Base-by-base conservation (phyloP, 257 asterid genomes). In the Solanum clarkiae region DNA sequence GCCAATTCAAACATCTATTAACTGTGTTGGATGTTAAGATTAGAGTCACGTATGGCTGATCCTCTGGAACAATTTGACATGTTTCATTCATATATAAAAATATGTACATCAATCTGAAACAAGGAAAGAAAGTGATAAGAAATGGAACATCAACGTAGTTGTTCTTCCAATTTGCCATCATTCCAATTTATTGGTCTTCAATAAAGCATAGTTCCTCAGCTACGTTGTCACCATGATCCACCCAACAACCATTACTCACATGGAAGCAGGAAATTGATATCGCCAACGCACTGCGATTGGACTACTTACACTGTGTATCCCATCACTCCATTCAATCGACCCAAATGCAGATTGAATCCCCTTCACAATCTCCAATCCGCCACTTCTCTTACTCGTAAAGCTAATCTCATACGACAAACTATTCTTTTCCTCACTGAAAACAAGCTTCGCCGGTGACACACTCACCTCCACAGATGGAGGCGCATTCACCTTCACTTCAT, bases 321-420 rank as follows among this genome's bases (percentile, higher is more conserved):
- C 93, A 80, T 97, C 98, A 3, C 81, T 88, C 99, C 98, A 97
- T 63, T 92, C 98, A 15, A 97, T 86, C 12, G 94, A 94, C 18
- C 99, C 99, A 65, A 93, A 93, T 7, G 94, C 89, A 5, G 94
- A 89, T 87, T 87, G 88, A 7, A 75, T 51, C 36, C 87, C 85
- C 6, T 88, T 88, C 80, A 84, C 57, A 53, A 84, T 86, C 63
- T 84, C 91, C 85, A 66, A 12, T 65, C 88, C 91, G 5, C 26
- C 80, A 47, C 75, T 77, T 13, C 10, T 77, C 9, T 26, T 86
- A 36, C 91, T 90, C 70, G 87, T 90, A 63, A 97, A 97, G 1
- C 92, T 90, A 9, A 95, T 85, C 87, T 94, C 98, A 49, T 94
- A 97, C 1, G 98, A 91, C 87, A 97, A 71, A 40, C 89, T 88